Conservation (phyloP, 192 early-diverging fungal species). For the Cladochytrium replicatum region DNA sequence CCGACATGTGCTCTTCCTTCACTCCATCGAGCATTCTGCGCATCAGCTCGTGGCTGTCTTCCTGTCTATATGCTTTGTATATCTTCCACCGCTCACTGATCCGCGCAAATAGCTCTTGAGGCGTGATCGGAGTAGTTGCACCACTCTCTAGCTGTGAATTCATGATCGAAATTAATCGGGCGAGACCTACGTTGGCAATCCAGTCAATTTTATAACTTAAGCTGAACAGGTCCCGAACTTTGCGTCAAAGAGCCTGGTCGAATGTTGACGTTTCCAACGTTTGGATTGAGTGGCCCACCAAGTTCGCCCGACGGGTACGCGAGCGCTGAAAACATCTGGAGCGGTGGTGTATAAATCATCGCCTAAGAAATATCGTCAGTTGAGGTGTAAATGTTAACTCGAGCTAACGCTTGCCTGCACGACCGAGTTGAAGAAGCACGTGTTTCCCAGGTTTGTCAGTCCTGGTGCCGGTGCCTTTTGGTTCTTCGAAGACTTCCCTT, state of each 20-base stretch:
- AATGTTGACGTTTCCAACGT: background rate
- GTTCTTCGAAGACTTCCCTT: conserved; percentile 1
- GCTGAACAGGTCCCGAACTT: background rate
- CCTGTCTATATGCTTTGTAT: conserved; percentile 50
- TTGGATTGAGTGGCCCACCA: background rate
- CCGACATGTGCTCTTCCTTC: conserved; percentile 36
- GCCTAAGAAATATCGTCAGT: background rate
- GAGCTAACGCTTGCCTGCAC: conserved; percentile 39
- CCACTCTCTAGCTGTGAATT: background rate
- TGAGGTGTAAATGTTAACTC: too few species aligned
- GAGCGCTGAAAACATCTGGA: conserved; percentile 4
- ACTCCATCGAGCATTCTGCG: conserved; percentile 54
- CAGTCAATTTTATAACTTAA: background rate
- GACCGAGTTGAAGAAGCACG: conserved; percentile 72
- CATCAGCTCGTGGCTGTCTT: conserved; percentile 67
- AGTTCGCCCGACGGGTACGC: background rate
- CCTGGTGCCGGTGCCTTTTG: conserved; percentile 32
- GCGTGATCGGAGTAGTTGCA: conserved; percentile 26
- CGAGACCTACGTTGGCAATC: background rate
- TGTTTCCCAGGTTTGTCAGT: conserved; percentile 63
- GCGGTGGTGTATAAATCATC: conserved; percentile 26
- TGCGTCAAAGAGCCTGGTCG: background rate
- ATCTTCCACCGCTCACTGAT: conserved; percentile 47
- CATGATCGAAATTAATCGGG: conserved; percentile 1
- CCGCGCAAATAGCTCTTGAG: conserved; percentile 42